Percentiles rank a stretch among this genome's conserved stretches.
These are phyloP conservation scores for Penicillium daleae DNA, from an alignment of 495 filamentous ascomycete genomes.

Conservation along the genomic window DNA sequence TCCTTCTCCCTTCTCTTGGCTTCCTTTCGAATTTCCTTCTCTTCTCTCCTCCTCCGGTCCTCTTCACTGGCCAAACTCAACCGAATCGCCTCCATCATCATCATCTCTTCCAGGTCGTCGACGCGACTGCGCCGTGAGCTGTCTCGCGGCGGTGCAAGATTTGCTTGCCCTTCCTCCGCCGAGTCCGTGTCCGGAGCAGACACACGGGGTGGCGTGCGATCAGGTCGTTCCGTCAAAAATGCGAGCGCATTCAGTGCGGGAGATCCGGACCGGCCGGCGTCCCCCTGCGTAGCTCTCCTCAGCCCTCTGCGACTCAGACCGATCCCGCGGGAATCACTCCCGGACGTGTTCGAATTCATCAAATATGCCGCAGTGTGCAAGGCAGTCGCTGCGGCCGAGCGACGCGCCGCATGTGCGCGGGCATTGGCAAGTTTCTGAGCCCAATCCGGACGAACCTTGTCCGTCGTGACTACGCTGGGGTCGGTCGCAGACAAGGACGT, in stretches of 20 bases:
- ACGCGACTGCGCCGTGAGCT: conserved; percentile 68
- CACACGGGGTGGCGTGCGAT: conserved; percentile 33
- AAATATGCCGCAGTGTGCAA: conserved; percentile 94
- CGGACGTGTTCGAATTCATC: conserved; percentile 65
- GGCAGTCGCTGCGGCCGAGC: conserved; percentile 92
- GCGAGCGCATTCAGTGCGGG: conserved; percentile 56
- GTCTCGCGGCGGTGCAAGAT: conserved; percentile 53
- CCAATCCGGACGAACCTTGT: conserved; percentile 93
- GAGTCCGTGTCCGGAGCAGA: conserved; percentile 40
- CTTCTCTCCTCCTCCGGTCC: conserved; percentile 77
- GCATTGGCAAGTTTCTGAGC: conserved; percentile 84
- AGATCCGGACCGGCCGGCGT: conserved; percentile 43
- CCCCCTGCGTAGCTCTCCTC: conserved; percentile 44
- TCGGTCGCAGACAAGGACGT: conserved; percentile 82
- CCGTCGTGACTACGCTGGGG: conserved; percentile 85
- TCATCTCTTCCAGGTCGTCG: conserved; percentile 94
- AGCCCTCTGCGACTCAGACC: conserved; percentile 53
- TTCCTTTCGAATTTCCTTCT: conserved; percentile 79
- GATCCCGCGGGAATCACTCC: conserved; percentile 51
- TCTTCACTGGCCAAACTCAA: conserved; percentile 89
- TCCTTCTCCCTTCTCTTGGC: conserved; percentile 83
- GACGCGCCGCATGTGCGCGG: conserved; percentile 77
- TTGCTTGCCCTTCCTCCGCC: conserved; percentile 46
- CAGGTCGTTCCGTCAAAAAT: conserved; percentile 51
- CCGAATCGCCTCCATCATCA: conserved; percentile 96